Conservation (phyloP, 192 early-diverging fungal genomes). For the Coemansia guatemalensis region DNA sequence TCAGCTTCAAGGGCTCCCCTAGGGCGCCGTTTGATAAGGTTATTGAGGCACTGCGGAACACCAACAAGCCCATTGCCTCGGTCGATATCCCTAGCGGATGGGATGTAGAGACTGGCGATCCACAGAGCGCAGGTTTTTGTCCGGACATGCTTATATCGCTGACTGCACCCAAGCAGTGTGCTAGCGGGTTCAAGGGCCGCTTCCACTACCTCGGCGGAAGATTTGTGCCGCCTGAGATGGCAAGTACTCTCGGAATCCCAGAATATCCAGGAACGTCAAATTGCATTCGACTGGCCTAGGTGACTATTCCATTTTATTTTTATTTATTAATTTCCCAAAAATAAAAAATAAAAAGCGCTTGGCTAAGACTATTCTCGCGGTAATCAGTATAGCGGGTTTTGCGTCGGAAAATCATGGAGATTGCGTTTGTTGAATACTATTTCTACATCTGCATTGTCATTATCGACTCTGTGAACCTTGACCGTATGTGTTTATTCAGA, state of each 20-base stretch:
- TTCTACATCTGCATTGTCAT: too few species aligned
- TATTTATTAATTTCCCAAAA: not conserved
- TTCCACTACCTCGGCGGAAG: conserved; percentile 87
- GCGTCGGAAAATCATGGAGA: too few species aligned
- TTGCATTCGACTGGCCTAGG: conserved; percentile 54
- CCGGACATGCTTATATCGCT: conserved; percentile 87
- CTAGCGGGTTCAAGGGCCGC: conserved; percentile 65
- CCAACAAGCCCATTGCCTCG: conserved; percentile 57
- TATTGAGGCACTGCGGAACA: conserved; percentile 9
- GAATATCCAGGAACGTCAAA: conserved; percentile 72
- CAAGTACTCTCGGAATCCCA: conserved; percentile 67
- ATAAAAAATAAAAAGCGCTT: not conserved
- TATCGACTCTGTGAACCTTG: too few species aligned
- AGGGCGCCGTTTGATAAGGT: conserved; percentile 66
- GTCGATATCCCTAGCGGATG: conserved; percentile 96
- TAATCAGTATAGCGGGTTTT: too few species aligned
- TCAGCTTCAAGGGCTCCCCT: conserved; percentile 81
- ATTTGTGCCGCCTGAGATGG: conserved; percentile 79
- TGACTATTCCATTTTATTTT: not conserved
- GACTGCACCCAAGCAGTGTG: conserved; percentile 87
- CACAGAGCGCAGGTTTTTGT: conserved; percentile 50
- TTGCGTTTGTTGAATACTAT: too few species aligned
- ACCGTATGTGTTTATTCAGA: too few species aligned
- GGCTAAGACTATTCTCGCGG: too few species aligned
- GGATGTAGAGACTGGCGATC: conserved; percentile 83